Base-by-base conservation (phyloP, 257 asterid genomes). In the Solanum paucissectum region DNA sequence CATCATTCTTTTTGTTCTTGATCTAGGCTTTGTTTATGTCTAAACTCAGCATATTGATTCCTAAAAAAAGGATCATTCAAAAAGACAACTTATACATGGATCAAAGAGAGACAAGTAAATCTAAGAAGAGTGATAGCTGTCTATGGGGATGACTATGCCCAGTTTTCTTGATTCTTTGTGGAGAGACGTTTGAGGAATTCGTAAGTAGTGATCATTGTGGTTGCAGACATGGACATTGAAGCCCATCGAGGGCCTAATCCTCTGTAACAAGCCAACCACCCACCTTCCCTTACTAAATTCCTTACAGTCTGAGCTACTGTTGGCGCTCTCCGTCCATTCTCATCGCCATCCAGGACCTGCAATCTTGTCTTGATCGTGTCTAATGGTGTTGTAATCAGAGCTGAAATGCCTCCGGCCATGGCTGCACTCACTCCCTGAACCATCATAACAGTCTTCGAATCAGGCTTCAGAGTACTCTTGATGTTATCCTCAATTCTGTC, bases 171-270 rank as follows among this genome's bases (percentile, higher is more conserved):
- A 91, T 86, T 92, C 93, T 95, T 95, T 2, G 98, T 89, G 6
- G 98, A 95, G 38, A 94, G 92, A 58, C 98, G 89, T 90, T 95
- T 95, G 91, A 95, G 87, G 92, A 95, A 91, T 93, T 95, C 98
- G 36, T 95, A 95, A 8, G 98, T 93, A 37, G 97, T 94, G 92
- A 95, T 95, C 98, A 95, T 95, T 4, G 98, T 93, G 14, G 98
- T 91, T 52, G 95, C 96, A 81, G 98, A 95, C 91, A 95, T 75
- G 64, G 98, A 95, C 98, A 94, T 94, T 34, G 98, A 93, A 66
- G 95, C 96, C 87, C 98, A 95, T 86, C 98, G 88, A 5, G 97
- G 98, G n/a, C 98, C 95, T 86, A 94, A 88, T 55, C 98, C 98
- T 90, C 98, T 91, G 83, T 95, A 95, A 74, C 98, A 95, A 89